Evolutionary conservation across 352 stramenopile species (phyloP), one percentile per base, ranked within the genome.

Genomic region (Phytophthora brassicae): DNA sequence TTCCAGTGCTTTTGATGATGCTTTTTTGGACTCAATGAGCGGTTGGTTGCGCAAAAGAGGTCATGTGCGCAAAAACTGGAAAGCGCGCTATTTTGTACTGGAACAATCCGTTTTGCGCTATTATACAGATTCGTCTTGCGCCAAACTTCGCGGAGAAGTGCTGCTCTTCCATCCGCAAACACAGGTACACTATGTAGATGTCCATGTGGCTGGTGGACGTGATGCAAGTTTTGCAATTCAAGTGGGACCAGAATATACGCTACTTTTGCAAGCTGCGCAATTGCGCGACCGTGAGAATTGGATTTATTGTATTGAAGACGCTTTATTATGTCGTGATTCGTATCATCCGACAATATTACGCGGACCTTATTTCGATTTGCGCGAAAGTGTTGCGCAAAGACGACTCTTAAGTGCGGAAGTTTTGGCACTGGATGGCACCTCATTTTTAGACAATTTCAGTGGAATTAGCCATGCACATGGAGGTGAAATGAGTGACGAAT

Each of bases 221-320:
- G 79, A 91, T 24, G 67, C 77, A 31, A 80, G 70, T 13, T 90
- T 92, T 56, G 79, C 79, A 1, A 71, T 92, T 24, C 77, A 88
- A 58, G 72, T 89, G 6, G 79, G 79, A 0, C 54, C 63, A 1
- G 75, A 86, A 13, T 92, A 90, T 45, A 81, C 73, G 14, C 60
- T 92, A 16, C 23, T 89, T 39, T 56, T 92, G 6, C 77, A 92
- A 60, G 80, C 83, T 3, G 65, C 72, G 4, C 72, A 74, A 38
- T 49, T 89, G 11, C 70, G 70, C 12, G 83, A 90, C 17, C 79
- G 83, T 4, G 83, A 92, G 57, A 86, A 87, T 41, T 92, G 83
- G 83, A 86, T 92, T 54, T 92, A 88, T 60, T 87, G 79, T 48
- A 84, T 92, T 19, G 83, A 92, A 68, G 83, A 92, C 26, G 80